phyloP scores from a whole-genome alignment of 176 grass and related monocot genomes.

The Thinopyrum elongatum region DNA sequence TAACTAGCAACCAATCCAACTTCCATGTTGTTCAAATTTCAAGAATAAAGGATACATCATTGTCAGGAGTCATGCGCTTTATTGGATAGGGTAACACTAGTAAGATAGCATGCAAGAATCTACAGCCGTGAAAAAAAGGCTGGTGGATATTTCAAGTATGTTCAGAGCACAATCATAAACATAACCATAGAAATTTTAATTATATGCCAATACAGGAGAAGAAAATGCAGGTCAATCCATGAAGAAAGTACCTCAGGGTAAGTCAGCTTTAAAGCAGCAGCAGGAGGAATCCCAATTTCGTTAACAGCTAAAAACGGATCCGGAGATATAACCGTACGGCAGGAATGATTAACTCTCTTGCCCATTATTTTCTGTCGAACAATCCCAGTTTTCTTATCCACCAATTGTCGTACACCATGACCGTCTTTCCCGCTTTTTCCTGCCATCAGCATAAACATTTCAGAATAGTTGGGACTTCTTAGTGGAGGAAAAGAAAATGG shows the following conservation, averaged over 20 bases:
- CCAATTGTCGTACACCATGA: constrained; percentile 69
- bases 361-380: constrained; percentile 99
- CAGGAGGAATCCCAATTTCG: constrained; percentile 96
- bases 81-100: background rate
- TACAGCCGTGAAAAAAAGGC: background rate
- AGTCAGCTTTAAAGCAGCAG: constrained; percentile 76
- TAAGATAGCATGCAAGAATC: background rate
- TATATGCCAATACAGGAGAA: background rate
- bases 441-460: constrained; percentile 51
- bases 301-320: constrained; percentile 93
- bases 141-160: constrained; percentile 7
- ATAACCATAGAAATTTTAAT: background rate
- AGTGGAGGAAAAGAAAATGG: background rate
- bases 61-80: background rate
- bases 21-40: constrained; percentile 4
- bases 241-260: constrained; percentile 75
- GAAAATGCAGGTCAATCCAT: constrained; percentile 8
- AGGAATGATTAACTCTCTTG: constrained; percentile 97
- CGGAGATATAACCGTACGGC: constrained; percentile 91
- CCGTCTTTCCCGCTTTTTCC: constrained; percentile 55
- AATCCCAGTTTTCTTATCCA: constrained; percentile 94
- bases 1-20: background rate
- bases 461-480: background rate
- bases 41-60: background rate
- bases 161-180: background rate